Conservation (phyloP, 257 asterid genomes). For the Lavandula angustifolia region DNA sequence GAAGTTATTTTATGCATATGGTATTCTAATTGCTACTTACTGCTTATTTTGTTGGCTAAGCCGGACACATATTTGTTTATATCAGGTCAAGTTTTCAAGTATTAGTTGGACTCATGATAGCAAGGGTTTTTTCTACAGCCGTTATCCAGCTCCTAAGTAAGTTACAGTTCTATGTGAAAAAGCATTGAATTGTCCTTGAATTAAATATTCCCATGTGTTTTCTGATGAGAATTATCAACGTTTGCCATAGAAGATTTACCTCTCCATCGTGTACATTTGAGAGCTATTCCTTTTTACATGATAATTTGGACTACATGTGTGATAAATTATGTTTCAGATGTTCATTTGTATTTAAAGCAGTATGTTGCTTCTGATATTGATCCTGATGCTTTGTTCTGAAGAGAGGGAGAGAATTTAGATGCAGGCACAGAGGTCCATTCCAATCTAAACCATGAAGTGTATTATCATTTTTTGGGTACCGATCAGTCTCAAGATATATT, state of each 20-base stretch:
- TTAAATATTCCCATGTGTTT: constrained; percentile 8
- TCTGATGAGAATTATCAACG: constrained; percentile 12
- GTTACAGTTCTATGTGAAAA: constrained; percentile 28
- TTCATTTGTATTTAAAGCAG: constrained; percentile 12
- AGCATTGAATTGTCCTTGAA: constrained; percentile 13
- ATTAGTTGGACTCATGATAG: constrained; percentile 85
- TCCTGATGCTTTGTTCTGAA: constrained; percentile 41
- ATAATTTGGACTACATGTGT: constrained; percentile 1
- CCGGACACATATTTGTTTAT: constrained; percentile 19
- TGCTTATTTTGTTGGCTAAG: neutral
- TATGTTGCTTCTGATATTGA: constrained; percentile 25
- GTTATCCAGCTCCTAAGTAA: constrained; percentile 87
- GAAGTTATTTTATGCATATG: constrained; percentile 10
- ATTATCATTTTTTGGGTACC: constrained; percentile 89
- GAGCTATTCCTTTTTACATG: neutral
- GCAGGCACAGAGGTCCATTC: constrained; percentile 86
- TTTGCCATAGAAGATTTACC: constrained; percentile 4
- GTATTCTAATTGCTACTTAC: neutral
- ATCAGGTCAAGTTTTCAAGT: constrained; percentile 78
- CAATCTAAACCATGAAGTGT: constrained; percentile 80
- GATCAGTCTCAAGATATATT: constrained; percentile 88
- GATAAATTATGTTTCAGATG: neutral
- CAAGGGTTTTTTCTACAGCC: constrained; percentile 92
- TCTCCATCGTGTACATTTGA: neutral
- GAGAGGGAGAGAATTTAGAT: constrained; percentile 72